A percentile compares a stretch with the other conserved stretches of the same genome.
phyloP scores from a whole-genome alignment of 2,329 filamentous ascomycete species.

The Diaporthe citrichinensis region DNA sequence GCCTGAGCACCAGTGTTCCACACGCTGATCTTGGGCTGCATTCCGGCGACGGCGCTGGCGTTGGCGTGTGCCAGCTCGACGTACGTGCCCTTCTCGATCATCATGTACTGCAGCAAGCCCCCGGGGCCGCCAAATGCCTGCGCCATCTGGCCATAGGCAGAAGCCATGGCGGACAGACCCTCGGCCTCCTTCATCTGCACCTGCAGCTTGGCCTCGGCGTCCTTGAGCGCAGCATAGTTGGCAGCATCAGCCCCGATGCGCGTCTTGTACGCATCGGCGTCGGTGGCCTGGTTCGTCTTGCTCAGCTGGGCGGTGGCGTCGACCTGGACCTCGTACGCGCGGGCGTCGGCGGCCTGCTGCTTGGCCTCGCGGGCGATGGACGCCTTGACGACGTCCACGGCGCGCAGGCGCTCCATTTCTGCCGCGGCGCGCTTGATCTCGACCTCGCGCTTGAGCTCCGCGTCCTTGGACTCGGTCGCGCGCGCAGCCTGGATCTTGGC shows the following conservation, averaged over 20 bases:
- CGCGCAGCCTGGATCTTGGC: constrained; percentile 81
- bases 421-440: constrained; percentile 83
- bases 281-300: constrained; percentile 62
- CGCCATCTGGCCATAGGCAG: constrained; percentile 81
- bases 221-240: constrained; percentile 57
- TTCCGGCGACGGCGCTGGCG: constrained; percentile 78
- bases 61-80: constrained; percentile 84
- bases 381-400: constrained; percentile 83
- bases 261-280: constrained; percentile 63
- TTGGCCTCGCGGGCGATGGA: constrained; percentile 77
- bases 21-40: constrained; percentile 90
- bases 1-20: constrained; percentile 82
- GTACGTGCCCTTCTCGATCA: constrained; percentile 88
- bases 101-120: constrained; percentile 85
- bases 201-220: constrained; percentile 66
- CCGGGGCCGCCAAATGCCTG: constrained; percentile 82
- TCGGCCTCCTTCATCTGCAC: constrained; percentile 81
- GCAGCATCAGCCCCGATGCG: constrained; percentile 60
- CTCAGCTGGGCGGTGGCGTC: constrained; percentile 67
- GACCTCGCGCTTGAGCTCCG: constrained; percentile 84
- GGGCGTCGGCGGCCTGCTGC: constrained; percentile 77
- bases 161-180: constrained; percentile 82
- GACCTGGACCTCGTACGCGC: constrained; percentile 75
- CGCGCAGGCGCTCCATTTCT: constrained; percentile 84
- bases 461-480: constrained; percentile 81